These are phyloP conservation scores for Chlorella sp. DNA, from an alignment of 139 green algal species.

Conservation along the genomic window DNA sequence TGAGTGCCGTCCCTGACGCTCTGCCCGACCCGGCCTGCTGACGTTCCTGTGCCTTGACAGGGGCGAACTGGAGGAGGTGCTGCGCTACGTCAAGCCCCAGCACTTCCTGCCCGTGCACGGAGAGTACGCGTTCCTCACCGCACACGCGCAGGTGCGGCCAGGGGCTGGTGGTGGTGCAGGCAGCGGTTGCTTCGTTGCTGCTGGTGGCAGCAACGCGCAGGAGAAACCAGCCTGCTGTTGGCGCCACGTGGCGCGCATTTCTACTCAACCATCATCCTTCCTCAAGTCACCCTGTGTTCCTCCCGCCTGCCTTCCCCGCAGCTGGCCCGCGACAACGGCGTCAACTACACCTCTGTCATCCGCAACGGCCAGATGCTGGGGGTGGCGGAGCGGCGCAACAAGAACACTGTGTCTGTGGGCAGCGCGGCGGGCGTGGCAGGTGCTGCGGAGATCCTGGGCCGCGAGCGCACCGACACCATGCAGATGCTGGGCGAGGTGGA, in stretches of 20 bases:
- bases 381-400: slow-evolving; percentile 78
- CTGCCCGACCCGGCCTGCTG: not conserved
- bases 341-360: slow-evolving; percentile 88
- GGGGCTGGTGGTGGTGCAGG: not conserved
- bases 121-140: slow-evolving; percentile 95
- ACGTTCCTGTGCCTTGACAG: slow-evolving; percentile 12
- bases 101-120: slow-evolving; percentile 99
- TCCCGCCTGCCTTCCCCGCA: slow-evolving; percentile 1
- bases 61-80: slow-evolving; percentile 89
- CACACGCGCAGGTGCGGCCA: slow-evolving; percentile 82
- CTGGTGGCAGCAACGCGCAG: too few species aligned
- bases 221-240: not conserved
- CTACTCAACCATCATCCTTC: not conserved
- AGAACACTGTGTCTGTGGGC: slow-evolving; percentile 67
- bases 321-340: slow-evolving; percentile 45
- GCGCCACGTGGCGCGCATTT: too few species aligned
- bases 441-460: not conserved
- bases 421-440: slow-evolving; percentile 24
- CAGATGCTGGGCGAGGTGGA: slow-evolving; percentile 71
- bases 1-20: not conserved
- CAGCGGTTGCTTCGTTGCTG: not conserved
- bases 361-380: slow-evolving; percentile 97
- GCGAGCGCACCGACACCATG: slow-evolving; percentile 36
- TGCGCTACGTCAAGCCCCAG: slow-evolving; percentile 92
- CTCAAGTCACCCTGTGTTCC: not conserved